A percentile compares a stretch with the other conserved stretches of the same genome.
Evolutionary conservation across 192 early-diverging fungal genomes (phyloP).

Genomic region (Rhizoclosmatium globosum): DNA sequence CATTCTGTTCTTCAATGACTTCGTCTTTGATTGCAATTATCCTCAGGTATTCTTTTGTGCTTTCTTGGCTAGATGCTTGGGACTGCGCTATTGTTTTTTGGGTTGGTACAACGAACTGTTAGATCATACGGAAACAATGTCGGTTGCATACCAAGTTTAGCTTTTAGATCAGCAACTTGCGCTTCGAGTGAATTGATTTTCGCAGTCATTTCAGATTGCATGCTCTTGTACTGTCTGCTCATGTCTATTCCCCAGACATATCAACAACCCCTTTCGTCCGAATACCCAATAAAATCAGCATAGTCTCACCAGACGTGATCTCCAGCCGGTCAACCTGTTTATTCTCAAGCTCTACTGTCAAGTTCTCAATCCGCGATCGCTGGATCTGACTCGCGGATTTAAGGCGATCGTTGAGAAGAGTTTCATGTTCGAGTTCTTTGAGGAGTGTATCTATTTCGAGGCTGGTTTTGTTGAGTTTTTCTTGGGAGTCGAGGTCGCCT

Average conservation of each 20-base stretch:
- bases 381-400: constrained; percentile 40
- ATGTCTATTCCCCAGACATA: constrained; percentile 51
- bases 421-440: constrained; percentile 43
- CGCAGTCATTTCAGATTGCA: constrained; percentile 65
- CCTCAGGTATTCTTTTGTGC: constrained; percentile 53
- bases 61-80: constrained; percentile 52
- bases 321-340: constrained; percentile 56
- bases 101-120: constrained; percentile 12
- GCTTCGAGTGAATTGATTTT: constrained; percentile 63
- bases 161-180: constrained; percentile 57
- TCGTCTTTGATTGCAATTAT: constrained; percentile 59
- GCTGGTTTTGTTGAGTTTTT: constrained; percentile 52
- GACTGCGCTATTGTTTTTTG: constrained; percentile 34
- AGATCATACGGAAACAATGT: background rate
- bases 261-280: background rate
- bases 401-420: constrained; percentile 41
- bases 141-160: constrained; percentile 49
- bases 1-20: constrained; percentile 66
- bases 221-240: constrained; percentile 67
- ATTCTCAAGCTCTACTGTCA: constrained; percentile 53
- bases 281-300: too few relatives aligned
- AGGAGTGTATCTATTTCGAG: constrained; percentile 47
- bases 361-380: constrained; percentile 38
- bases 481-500: constrained; percentile 40
- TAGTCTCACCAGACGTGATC: constrained; percentile 50